A percentile compares a stretch with the other conserved stretches of the same genome.
phyloP scores from a whole-genome alignment of 441 rosid genomes.

The Jatropha podagrica region DNA sequence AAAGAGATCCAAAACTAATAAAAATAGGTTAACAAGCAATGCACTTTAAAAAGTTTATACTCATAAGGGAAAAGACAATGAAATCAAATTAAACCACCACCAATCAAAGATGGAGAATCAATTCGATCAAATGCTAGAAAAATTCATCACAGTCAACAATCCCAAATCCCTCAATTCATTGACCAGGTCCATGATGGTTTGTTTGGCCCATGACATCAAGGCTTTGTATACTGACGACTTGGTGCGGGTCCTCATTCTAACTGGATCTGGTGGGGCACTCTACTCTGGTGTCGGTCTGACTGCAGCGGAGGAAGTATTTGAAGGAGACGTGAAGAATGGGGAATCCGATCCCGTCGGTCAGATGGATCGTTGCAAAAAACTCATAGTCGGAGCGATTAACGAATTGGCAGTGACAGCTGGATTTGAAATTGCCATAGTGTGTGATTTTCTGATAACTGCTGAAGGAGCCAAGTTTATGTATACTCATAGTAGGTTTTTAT shows the following conservation, averaged over 20 bases:
- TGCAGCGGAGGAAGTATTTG: constrained; percentile 74
- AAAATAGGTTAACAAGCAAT: no score
- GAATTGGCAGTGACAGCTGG: constrained; percentile 93
- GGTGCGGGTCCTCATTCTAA: constrained; percentile 53
- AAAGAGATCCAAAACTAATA: no score
- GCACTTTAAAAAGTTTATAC: no score
- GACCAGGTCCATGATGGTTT: constrained; percentile 64
- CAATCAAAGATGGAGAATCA: no score
- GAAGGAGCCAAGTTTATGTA: constrained; percentile 76
- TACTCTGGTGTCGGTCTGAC: constrained; percentile 91
- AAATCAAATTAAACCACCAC: no score
- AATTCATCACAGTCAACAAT: constrained; percentile 68
- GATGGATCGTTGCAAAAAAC: constrained; percentile 75
- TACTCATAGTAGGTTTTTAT: constrained; percentile 72
- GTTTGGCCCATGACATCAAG: constrained; percentile 62
- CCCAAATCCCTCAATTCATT: constrained; percentile 81
- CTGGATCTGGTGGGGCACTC: constrained; percentile 79
- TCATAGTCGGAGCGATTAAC: constrained; percentile 80
- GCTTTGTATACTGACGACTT: constrained; percentile 51
- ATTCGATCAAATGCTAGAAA: no score
- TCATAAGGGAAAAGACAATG: no score
- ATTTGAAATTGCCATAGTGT: constrained; percentile 80
- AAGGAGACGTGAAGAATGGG: constrained; percentile 77
- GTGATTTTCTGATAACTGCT: constrained; percentile 74
- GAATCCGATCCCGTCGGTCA: constrained; percentile 65